These are phyloP conservation scores for Penicillium palitans DNA, from an alignment of 2,329 filamentous ascomycete species.

Conservation along the genomic window DNA sequence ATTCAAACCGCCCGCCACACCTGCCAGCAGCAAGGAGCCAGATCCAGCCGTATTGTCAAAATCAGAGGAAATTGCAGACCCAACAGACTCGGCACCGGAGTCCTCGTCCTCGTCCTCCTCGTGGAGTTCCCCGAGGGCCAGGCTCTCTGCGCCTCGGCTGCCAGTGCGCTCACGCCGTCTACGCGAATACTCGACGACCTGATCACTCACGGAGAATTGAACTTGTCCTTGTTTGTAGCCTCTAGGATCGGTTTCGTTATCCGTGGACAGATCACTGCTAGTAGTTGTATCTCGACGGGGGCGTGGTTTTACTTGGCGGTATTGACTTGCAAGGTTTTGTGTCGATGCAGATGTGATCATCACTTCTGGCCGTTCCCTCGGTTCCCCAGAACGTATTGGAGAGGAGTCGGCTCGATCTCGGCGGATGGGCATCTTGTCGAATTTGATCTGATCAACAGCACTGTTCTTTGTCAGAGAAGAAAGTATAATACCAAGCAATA, in stretches of 20 bases:
- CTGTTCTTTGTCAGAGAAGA: slow-evolving; percentile 41
- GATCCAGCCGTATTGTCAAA: slow-evolving; percentile 58
- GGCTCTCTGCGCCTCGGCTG: slow-evolving; percentile 32
- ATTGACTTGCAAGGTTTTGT: slow-evolving; percentile 47
- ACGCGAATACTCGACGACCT: slow-evolving; percentile 38
- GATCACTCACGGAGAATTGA: slow-evolving; percentile 44
- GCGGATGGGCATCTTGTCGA: slow-evolving; percentile 90
- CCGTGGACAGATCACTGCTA: slow-evolving; percentile 66
- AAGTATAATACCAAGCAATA: not conserved
- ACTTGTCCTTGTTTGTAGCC: slow-evolving; percentile 56
- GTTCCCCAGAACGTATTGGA: slow-evolving; percentile 63
- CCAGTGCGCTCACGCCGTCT: slow-evolving; percentile 29
- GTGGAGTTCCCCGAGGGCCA: slow-evolving; percentile 35
- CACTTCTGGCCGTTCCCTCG: slow-evolving; percentile 49
- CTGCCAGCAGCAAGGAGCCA: slow-evolving; percentile 55
- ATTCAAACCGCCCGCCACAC: slow-evolving; percentile 45
- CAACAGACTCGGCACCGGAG: slow-evolving; percentile 51
- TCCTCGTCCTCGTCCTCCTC: slow-evolving; percentile 44
- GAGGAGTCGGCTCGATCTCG: slow-evolving; percentile 79
- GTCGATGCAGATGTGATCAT: slow-evolving; percentile 58
- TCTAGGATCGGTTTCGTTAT: slow-evolving; percentile 60
- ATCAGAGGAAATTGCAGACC: slow-evolving; percentile 53
- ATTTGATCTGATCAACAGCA: slow-evolving; percentile 87
- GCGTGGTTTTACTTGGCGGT: slow-evolving; percentile 57
- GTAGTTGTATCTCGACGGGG: slow-evolving; percentile 63